Evolutionary conservation across 768 basidiomycete genomes (phyloP), one percentile per base, ranked within the genome.

Genomic region (Leccinum longicurvipes): DNA sequence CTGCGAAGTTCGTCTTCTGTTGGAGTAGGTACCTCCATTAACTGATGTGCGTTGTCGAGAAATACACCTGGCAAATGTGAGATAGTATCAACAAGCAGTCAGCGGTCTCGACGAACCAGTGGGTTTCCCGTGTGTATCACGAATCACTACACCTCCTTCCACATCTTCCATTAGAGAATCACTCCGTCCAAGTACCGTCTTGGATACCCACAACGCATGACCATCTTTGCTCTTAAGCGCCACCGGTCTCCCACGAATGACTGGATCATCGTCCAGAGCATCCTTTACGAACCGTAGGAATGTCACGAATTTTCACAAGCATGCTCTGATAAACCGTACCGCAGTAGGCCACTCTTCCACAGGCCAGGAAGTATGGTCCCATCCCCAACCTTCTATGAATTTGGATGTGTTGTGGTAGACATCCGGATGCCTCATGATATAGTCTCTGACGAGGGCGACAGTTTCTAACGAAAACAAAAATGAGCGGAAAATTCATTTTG

Each of bases 191-290:
- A 95, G 73, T 3, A 85, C 81, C 45, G 72, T 78, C 4, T 76
- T 74, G 4, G 91, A 93, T 12, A 92, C 83, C 94, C 94, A 96
- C 6, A 91, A 75, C 1, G 91, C 92, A 71, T 96, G 94, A 6
- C 86, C 86, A 69, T 97, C 94, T 57, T 94, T 90, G 67, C 91
- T 84, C 60, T 89, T 86, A 17, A 96, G 77, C 15, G 89, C 76
- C 39, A 97, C 83, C 0, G 84, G 85, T 14, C 90, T 80, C 21
- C 84, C 86, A 45, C 73, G 73, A 19, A 95, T 76, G 6, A 89
- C 62, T 6, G 84, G 81, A 55, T 93, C 89, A 1, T 73, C 71
- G 28, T 93, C 90, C 3, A 95, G 73, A 65, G 89, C 87, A 8
- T 74, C 80, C 91, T 93, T 57, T 31, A 10, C 15, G n/a, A 25